phyloP scores from a whole-genome alignment of 129 eudicot species.

The Arctium lappa region DNA sequence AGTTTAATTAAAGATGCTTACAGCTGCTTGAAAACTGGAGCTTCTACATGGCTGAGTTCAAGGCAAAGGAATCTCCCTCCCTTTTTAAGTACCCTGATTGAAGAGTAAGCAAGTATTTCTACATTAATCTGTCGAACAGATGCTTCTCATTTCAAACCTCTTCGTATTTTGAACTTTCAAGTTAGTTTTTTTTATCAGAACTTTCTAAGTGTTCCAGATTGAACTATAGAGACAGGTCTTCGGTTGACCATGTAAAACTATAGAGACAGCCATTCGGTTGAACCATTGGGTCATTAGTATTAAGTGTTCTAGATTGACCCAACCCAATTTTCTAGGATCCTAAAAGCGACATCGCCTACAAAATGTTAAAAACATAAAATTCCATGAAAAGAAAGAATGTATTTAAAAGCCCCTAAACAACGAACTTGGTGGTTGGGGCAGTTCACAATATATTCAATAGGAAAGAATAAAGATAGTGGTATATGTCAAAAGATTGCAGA shows the following conservation, averaged over 20 bases:
- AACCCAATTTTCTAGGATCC: constrained; percentile 45
- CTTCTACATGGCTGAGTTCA: constrained; percentile 92
- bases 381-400: neutral
- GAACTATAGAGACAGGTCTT: no score
- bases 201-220: no score
- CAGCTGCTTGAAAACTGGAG: constrained; percentile 84
- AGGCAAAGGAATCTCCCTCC: constrained; percentile 99
- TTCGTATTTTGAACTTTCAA: neutral
- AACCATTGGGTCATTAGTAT: no score
- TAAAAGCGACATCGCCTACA: constrained; percentile 94
- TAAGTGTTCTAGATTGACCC: no score
- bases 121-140: neutral
- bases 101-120: neutral
- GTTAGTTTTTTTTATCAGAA: no score
- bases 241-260: no score
- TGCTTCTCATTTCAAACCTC: neutral
- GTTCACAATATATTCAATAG: neutral
- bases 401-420: neutral
- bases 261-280: no score
- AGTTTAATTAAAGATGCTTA: constrained; percentile 36
- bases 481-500: neutral
- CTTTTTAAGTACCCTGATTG: constrained; percentile 72
- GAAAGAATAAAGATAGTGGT: neutral
- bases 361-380: constrained; percentile 27
- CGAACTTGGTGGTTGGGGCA: neutral